Evolutionary conservation across 805 yeast species (phyloP).

Genomic region (Candida argentea): DNA sequence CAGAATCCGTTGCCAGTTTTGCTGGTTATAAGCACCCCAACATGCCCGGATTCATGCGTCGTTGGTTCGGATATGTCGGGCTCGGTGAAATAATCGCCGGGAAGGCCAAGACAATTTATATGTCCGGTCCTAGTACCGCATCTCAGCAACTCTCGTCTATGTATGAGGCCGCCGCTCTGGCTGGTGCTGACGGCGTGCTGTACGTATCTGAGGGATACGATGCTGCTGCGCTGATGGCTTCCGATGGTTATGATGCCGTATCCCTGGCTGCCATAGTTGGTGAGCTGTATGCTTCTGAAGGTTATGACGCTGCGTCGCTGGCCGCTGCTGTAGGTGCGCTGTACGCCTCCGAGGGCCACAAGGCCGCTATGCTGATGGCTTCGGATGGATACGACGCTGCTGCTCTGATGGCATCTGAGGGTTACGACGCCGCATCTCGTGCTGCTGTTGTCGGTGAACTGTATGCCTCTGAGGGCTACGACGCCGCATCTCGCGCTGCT

Average conservation of each 20-base stretch:
- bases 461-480: constrained; percentile 1
- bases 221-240: too few relatives aligned
- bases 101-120: neutral
- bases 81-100: too few relatives aligned
- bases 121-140: neutral
- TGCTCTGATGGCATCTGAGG: constrained; percentile 1
- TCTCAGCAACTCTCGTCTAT: too few relatives aligned
- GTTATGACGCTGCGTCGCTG: constrained; percentile 1
- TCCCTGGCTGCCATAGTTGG: constrained; percentile 4
- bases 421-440: constrained; percentile 2
- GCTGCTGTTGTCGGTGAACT: constrained; percentile 4
- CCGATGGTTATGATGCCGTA: too few relatives aligned
- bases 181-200: constrained; percentile 1
- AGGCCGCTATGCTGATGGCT: neutral
- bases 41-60: too few relatives aligned
- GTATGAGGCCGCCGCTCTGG: constrained; percentile 1
- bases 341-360: constrained; percentile 2
- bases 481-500: constrained; percentile 4
- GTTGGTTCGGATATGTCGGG: too few relatives aligned
- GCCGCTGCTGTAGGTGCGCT: constrained; percentile 1
- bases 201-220: constrained; percentile 1
- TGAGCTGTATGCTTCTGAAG: constrained; percentile 1
- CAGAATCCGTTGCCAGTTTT: neutral
- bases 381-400: constrained; percentile 1
- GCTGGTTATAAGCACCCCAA: neutral